Evolutionary conservation across 2,329 filamentous ascomycete species (phyloP).

Genomic region (Onygena corvina): DNA sequence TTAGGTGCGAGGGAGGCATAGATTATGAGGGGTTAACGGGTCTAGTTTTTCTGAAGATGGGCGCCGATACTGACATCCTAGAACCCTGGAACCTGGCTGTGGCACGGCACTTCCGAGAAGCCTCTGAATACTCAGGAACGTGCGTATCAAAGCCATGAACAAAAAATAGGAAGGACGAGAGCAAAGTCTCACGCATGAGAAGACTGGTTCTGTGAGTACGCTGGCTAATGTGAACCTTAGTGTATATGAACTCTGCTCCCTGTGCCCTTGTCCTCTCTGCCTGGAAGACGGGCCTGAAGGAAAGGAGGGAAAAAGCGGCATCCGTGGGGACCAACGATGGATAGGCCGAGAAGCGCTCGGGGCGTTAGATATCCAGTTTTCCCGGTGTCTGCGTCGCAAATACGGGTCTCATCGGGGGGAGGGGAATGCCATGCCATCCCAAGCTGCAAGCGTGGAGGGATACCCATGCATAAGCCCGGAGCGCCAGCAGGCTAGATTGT

Average conservation of each 20-base stretch:
- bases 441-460: conserved; percentile 4
- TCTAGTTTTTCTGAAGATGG: not conserved
- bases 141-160: not conserved
- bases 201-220: not conserved
- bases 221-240: not conserved
- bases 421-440: conserved; percentile 1
- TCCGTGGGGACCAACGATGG: not conserved
- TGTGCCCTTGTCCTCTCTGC: too few relatives aligned
- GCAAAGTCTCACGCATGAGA: not conserved
- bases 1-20: not conserved
- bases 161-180: conserved; percentile 1
- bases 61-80: not conserved
- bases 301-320: not conserved
- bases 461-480: conserved; percentile 5
- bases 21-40: not conserved
- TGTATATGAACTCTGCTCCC: conserved; percentile 1
- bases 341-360: conserved; percentile 2
- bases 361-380: conserved; percentile 5
- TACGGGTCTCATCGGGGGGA: conserved; percentile 4
- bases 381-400: not conserved
- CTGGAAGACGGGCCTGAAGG: not conserved
- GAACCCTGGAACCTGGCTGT: conserved; percentile 3
- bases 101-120: not conserved
- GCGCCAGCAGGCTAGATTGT: not conserved
- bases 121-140: conserved; percentile 2